phyloP scores from a whole-genome alignment of 345 rosid species.

The Passiflora organensis region DNA sequence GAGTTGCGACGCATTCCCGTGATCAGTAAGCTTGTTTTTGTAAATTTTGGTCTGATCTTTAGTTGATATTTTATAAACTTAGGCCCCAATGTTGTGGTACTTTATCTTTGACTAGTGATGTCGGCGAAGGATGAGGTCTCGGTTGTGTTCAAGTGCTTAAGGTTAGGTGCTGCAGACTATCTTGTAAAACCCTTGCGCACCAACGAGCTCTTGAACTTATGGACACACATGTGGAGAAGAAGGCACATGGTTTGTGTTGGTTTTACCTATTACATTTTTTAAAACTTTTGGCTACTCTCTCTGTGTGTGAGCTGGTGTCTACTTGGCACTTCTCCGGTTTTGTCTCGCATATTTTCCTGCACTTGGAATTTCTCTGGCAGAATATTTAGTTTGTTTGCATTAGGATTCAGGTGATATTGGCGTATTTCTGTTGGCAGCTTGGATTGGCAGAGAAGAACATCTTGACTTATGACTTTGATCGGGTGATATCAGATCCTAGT shows the following conservation, averaged over 20 bases:
- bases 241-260: slow-evolving; percentile 44
- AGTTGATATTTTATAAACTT: slow-evolving; percentile 5
- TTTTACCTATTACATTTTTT: background rate
- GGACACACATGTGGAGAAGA: slow-evolving; percentile 89
- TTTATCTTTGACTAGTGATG: slow-evolving; percentile 54
- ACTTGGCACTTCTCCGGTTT: background rate
- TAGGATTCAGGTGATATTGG: too few species aligned
- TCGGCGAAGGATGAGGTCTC: slow-evolving; percentile 80
- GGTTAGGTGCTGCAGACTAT: slow-evolving; percentile 84
- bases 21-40: slow-evolving; percentile 61
- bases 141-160: slow-evolving; percentile 73
- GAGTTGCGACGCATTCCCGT: slow-evolving; percentile 86
- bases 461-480: slow-evolving; percentile 81
- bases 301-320: background rate
- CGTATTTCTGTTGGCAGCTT: slow-evolving; percentile 17
- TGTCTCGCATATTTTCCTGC: background rate
- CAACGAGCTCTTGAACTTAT: slow-evolving; percentile 69
- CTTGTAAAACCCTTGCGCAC: slow-evolving; percentile 83
- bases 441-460: slow-evolving; percentile 91
- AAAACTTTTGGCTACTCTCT: background rate
- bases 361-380: slow-evolving; percentile 3
- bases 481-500: slow-evolving; percentile 81
- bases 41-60: background rate
- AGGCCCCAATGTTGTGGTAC: slow-evolving; percentile 2
- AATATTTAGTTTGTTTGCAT: slow-evolving; percentile 5